Base-by-base conservation (phyloP, 495 filamentous ascomycete species). In the Penicillium dipodomyicola region DNA sequence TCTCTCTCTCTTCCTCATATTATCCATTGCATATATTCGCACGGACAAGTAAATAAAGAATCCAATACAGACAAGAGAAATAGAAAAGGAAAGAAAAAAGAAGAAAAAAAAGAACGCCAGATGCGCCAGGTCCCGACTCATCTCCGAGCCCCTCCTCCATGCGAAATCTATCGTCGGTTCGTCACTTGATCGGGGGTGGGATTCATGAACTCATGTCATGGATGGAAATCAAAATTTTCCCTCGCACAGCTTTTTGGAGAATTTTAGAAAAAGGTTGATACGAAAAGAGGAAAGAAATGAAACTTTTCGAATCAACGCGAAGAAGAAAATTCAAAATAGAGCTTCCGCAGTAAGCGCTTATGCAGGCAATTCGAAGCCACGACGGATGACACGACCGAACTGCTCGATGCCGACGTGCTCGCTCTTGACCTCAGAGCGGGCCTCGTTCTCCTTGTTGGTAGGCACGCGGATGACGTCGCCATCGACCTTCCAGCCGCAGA, bases 391-490 rank as follows among this genome's bases (percentile, higher is more conserved):
- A 77, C 85, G 91, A 52, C 96, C 93, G 57, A 99, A 91, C 78
- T 90, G 89, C 46, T 80, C 77, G 20, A 78, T 59, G 25, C 70
- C 77, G 37, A 99, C 95, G 59, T 91, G 91, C 80, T 99, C 95
- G 72, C 93, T 84, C 68, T 96, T 92, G 64, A 97, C 89, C 41
- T 91, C 90, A 65, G 92, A 93, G 81, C 94, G 92, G 29, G 91
- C 95, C 84, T 97, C 92, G 73, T 99, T 99, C 81, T 99, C 95
- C 73, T 94, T 88, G 73, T 97, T 99, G 68, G 87, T 78, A 46
- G 95, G 94, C 33, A 93, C 82, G 72, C 84, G 85, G 49, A 93
- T 83, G 27, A 84, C 74, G 12, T 77, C 80, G 42, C 74, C 80
- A 30, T 87, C 84, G 29, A 97, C 79, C 63, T 83, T 84, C 95